These are phyloP conservation scores for Pochonia chlamydosporia DNA, from an alignment of 2,329 filamentous ascomycete species.

Conservation along the genomic window DNA sequence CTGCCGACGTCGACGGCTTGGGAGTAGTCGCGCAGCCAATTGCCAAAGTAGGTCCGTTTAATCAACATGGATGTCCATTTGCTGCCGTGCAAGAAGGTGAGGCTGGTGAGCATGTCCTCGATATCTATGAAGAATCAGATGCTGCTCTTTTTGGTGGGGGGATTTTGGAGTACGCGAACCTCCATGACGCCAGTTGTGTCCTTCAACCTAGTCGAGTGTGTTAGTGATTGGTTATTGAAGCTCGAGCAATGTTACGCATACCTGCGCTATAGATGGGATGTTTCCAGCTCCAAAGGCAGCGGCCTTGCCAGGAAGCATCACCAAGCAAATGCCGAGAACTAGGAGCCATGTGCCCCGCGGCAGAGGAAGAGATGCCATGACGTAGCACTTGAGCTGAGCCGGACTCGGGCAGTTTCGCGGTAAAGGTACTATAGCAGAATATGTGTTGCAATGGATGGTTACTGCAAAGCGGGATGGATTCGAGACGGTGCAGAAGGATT, in stretches of 20 bases:
- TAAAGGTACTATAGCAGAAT: neutral
- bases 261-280: slow-evolving; percentile 57
- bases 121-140: slow-evolving; percentile 50
- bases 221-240: neutral
- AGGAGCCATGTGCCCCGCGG: slow-evolving; percentile 47
- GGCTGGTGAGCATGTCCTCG: slow-evolving; percentile 72
- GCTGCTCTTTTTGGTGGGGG: neutral
- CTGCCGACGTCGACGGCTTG: slow-evolving; percentile 78
- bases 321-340: slow-evolving; percentile 44
- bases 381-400: slow-evolving; percentile 14
- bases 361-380: slow-evolving; percentile 43
- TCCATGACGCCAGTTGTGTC: slow-evolving; percentile 65
- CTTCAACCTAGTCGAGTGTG: slow-evolving; percentile 47
- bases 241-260: slow-evolving; percentile 14
- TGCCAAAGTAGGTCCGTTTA: slow-evolving; percentile 76
- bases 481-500: too few relatives aligned
- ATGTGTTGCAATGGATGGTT: neutral
- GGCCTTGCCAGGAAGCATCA: slow-evolving; percentile 51
- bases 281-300: slow-evolving; percentile 65
- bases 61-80: slow-evolving; percentile 80
- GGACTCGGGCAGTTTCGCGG: neutral
- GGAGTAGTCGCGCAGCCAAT: slow-evolving; percentile 82
- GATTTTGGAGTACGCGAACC: slow-evolving; percentile 22
- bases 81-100: slow-evolving; percentile 72
- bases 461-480: too few relatives aligned